Conservation (phyloP, 305 asterid species). For the Stenogyne calaminthoides region DNA sequence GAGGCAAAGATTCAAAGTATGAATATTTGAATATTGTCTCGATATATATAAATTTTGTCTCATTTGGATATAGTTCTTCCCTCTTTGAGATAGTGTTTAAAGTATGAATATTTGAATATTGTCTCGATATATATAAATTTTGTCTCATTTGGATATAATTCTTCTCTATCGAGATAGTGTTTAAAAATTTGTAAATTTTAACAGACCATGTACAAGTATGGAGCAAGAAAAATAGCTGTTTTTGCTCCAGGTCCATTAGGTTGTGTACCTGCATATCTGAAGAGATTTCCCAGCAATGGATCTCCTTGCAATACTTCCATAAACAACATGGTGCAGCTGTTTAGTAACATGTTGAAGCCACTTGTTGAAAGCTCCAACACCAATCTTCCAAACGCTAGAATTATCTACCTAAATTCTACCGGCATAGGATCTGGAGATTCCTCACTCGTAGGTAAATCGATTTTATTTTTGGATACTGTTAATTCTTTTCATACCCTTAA, state of each 20-base stretch:
- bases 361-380: conserved; percentile 41
- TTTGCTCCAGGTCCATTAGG: conserved; percentile 44
- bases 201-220: conserved; percentile 46
- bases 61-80: too few species aligned
- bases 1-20: too few species aligned
- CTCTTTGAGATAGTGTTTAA: too few species aligned
- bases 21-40: too few species aligned
- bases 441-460: conserved; percentile 30
- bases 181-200: too few species aligned
- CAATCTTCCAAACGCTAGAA: conserved; percentile 34
- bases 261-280: conserved; percentile 17
- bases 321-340: conserved; percentile 27
- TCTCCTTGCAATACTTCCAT: conserved; percentile 13
- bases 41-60: too few species aligned
- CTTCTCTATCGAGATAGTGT: too few species aligned
- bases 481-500: not conserved
- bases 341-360: conserved; percentile 27
- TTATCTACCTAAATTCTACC: conserved; percentile 30
- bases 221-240: conserved; percentile 65
- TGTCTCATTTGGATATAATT: too few species aligned
- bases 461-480: not conserved
- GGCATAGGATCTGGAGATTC: conserved; percentile 22
- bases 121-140: too few species aligned
- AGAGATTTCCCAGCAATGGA: not conserved
- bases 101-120: too few species aligned